A percentile compares a stretch with the other conserved stretches of the same genome.
These are phyloP conservation scores for Aspergillus sp. DNA, from an alignment of 2,329 filamentous ascomycete genomes.

Conservation along the genomic window DNA sequence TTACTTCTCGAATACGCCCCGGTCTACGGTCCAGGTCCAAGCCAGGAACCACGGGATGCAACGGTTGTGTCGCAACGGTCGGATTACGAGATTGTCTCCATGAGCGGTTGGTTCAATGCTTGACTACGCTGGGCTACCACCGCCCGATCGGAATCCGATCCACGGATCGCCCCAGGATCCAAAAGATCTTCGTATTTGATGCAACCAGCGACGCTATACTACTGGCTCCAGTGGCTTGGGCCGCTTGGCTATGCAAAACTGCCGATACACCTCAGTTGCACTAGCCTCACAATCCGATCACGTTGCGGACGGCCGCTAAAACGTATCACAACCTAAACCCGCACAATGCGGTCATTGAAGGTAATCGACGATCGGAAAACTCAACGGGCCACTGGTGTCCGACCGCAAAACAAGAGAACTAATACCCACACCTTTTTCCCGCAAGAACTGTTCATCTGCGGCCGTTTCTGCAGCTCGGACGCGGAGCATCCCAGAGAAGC, in stretches of 20 bases:
- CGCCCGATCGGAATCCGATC: slow-evolving; percentile 9
- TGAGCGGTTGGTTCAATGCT: not conserved
- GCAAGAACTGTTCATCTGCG: slow-evolving; percentile 11
- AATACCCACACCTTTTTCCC: slow-evolving; percentile 12
- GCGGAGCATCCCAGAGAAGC: slow-evolving; percentile 3
- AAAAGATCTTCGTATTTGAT: not conserved
- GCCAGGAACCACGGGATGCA: not conserved
- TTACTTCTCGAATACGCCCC: not conserved
- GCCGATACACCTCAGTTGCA: not conserved
- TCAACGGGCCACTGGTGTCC: not conserved
- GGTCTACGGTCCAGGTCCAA: not conserved
- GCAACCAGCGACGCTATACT: not conserved
- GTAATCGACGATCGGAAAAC: slow-evolving; percentile 10
- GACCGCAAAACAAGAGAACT: slow-evolving; percentile 7
- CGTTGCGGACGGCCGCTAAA: not conserved
- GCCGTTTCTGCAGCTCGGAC: slow-evolving; percentile 1
- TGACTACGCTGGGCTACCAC: not conserved
- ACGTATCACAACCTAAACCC: not conserved
- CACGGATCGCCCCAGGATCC: slow-evolving; percentile 15
- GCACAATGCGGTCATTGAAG: slow-evolving; percentile 1
- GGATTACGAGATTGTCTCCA: no score
- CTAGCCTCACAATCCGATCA: not conserved
- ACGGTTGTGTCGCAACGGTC: not conserved
- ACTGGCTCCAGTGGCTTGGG: no score
- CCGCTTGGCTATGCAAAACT: not conserved